A percentile compares a stretch with the other conserved stretches of the same genome.
Conservation (phyloP, 2,329 filamentous ascomycete species). For the Neurospora crassa region DNA sequence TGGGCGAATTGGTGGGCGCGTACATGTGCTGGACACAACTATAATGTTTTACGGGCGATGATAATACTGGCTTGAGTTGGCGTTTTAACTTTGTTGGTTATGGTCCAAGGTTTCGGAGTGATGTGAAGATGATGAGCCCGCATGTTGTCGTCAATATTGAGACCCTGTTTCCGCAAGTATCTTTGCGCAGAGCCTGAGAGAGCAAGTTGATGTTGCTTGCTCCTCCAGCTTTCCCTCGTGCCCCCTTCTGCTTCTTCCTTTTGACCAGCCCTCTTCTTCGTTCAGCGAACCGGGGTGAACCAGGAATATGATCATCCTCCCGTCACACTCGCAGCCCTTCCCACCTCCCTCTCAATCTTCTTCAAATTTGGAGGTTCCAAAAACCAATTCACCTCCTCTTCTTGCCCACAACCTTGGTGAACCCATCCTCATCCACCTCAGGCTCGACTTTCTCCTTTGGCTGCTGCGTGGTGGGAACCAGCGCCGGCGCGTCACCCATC, state of each 20-base stretch:
- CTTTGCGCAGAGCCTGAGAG: neutral
- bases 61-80: neutral
- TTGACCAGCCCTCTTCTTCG: neutral
- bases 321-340: neutral
- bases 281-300: neutral
- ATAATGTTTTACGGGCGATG: neutral
- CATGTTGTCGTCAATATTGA: neutral
- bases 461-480: slow-evolving; percentile 32
- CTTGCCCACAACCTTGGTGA: slow-evolving; percentile 64
- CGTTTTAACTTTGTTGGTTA: slow-evolving; percentile 5
- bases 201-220: neutral
- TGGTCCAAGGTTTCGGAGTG: neutral
- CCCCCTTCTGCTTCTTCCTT: neutral
- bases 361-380: neutral
- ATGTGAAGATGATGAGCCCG: neutral
- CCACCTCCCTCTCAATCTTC: slow-evolving; percentile 1
- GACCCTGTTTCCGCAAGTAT: neutral
- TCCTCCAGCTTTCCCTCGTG: neutral
- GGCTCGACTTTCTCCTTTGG: slow-evolving; percentile 53
- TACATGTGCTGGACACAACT: slow-evolving; percentile 1
- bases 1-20: slow-evolving; percentile 3
- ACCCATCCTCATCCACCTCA: slow-evolving; percentile 72
- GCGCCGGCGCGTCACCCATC: slow-evolving; percentile 59
- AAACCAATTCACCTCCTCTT: slow-evolving; percentile 40
- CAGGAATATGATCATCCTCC: neutral